These are phyloP conservation scores for Trichoderma afroharzianum DNA, from an alignment of 2,329 filamentous ascomycete species.

Conservation along the genomic window DNA sequence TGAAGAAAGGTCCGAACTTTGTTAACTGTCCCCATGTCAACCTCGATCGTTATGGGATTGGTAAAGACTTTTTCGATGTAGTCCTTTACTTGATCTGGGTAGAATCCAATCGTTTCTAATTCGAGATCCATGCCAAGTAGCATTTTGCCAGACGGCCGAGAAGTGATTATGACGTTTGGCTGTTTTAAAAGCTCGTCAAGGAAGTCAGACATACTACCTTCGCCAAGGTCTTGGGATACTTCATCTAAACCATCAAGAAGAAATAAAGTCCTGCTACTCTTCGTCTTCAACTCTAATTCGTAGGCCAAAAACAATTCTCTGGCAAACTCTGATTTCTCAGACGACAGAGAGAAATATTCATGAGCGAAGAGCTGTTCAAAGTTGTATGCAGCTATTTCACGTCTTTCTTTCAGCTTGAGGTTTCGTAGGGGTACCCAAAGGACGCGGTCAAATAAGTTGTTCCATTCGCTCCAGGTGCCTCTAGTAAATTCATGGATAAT, in stretches of 20 bases:
- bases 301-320: constrained; percentile 18
- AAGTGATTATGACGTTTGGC: constrained; percentile 39
- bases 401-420: constrained; percentile 25
- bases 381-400: constrained; percentile 20
- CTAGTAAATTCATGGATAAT: constrained; percentile 33
- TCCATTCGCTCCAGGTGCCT: constrained; percentile 18
- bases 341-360: constrained; percentile 28
- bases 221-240: constrained; percentile 26
- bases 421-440: constrained; percentile 39
- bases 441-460: constrained; percentile 32
- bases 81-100: constrained; percentile 31
- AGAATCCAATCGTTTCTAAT: constrained; percentile 40
- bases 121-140: constrained; percentile 30
- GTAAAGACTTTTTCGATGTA: constrained; percentile 24
- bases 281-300: neutral
- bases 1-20: constrained; percentile 34
- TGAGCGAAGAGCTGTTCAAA: constrained; percentile 26
- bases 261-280: constrained; percentile 32
- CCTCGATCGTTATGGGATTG: neutral
- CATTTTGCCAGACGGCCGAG: constrained; percentile 30
- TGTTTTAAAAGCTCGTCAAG: constrained; percentile 31
- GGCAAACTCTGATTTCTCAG: constrained; percentile 18
- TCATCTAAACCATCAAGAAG: constrained; percentile 44
- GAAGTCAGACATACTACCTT: constrained; percentile 22
- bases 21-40: neutral